These are phyloP conservation scores for Alternaria triticina DNA, from an alignment of 2,329 filamentous ascomycete species.

Conservation along the genomic window DNA sequence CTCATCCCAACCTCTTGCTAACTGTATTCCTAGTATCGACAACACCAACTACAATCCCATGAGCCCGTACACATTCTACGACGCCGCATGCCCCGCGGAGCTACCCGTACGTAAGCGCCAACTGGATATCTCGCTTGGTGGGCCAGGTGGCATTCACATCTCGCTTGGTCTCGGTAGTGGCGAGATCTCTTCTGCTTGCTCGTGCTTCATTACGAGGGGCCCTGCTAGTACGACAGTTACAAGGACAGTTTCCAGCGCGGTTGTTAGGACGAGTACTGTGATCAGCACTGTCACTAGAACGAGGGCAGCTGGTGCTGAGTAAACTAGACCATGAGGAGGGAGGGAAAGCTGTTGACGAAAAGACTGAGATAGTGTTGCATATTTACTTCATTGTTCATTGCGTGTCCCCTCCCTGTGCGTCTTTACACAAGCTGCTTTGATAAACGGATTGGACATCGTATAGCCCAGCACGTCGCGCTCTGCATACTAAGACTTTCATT, in stretches of 20 bases:
- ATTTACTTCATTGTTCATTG: neutral
- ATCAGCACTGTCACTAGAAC: conserved; percentile 11
- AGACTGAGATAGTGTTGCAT: neutral
- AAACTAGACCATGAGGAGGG: no score
- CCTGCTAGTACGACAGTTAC: conserved; percentile 35
- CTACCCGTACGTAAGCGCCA: conserved; percentile 41
- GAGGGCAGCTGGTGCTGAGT: neutral
- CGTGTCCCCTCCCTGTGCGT: neutral
- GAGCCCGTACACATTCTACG: conserved; percentile 45
- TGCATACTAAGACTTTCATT: neutral
- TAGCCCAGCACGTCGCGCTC: neutral
- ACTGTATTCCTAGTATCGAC: conserved; percentile 20
- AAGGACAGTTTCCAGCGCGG: conserved; percentile 23
- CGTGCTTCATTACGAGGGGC: conserved; percentile 37
- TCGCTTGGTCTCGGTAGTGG: conserved; percentile 29
- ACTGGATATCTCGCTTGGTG: conserved; percentile 14
- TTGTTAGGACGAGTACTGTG: conserved; percentile 19
- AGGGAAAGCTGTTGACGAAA: neutral
- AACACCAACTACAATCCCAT: conserved; percentile 44
- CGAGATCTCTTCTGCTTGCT: conserved; percentile 36
- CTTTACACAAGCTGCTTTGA: neutral
- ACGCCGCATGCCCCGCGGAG: conserved; percentile 32
- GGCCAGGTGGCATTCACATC: conserved; percentile 25
- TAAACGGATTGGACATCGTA: neutral
- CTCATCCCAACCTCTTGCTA: neutral